Conservation (phyloP, 345 rosid genomes). For the Euphorbia pulcherrima region DNA sequence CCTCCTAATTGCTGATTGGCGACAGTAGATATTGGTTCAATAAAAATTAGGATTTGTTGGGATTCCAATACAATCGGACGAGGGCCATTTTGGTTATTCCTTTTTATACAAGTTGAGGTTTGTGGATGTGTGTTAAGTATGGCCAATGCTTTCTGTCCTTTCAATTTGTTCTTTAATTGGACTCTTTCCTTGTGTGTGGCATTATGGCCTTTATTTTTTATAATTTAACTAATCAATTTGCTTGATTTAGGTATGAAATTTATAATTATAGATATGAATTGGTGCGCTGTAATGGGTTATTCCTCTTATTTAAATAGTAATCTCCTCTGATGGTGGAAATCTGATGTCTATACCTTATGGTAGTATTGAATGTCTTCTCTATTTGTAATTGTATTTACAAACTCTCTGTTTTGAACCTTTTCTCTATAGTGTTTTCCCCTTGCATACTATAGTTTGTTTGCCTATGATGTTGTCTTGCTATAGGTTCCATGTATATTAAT, state of each 20-base stretch:
- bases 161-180: conserved; percentile 35
- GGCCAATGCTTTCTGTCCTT: conserved; percentile 45
- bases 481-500: conserved; percentile 43
- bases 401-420: too few species aligned
- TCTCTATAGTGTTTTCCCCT: neutral
- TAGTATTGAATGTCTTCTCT: too few species aligned
- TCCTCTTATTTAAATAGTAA: too few species aligned
- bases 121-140: conserved; percentile 49
- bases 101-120: conserved; percentile 51
- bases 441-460: conserved; percentile 22
- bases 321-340: too few species aligned
- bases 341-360: too few species aligned
- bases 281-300: too few species aligned
- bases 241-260: neutral
- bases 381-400: too few species aligned
- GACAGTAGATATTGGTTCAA: too few species aligned
- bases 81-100: conserved; percentile 29
- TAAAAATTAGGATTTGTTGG: conserved; percentile 15
- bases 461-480: conserved; percentile 28
- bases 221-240: too few species aligned
- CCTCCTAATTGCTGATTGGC: too few species aligned
- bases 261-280: too few species aligned
- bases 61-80: conserved; percentile 28
- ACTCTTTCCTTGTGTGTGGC: conserved; percentile 47
- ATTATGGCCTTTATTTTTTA: conserved; percentile 2